Conservation (phyloP, 2,329 filamentous ascomycete species). For the Penicillium sp. region DNA sequence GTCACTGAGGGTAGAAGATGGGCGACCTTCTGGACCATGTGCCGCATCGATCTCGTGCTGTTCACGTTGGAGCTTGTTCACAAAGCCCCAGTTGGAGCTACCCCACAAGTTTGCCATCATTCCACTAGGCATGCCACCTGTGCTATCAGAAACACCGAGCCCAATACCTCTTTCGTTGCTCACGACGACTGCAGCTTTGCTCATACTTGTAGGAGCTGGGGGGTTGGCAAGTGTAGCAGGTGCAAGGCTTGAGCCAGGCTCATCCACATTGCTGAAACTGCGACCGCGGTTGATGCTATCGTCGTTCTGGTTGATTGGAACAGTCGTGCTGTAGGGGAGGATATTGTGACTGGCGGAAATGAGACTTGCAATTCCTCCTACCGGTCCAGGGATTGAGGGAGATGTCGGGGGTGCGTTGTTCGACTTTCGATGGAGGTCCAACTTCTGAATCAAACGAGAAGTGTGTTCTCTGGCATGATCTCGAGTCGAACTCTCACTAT, state of each 20-base stretch:
- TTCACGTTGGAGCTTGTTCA: slow-evolving; percentile 62
- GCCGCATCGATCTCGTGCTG: slow-evolving; percentile 44
- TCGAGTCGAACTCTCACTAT: slow-evolving; percentile 66
- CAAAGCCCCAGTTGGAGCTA: slow-evolving; percentile 75
- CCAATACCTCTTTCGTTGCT: slow-evolving; percentile 73
- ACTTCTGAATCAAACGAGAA: slow-evolving; percentile 85
- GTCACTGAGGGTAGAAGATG: slow-evolving; percentile 28
- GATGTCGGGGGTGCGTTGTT: slow-evolving; percentile 56
- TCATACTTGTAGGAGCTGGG: slow-evolving; percentile 80
- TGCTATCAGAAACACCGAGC: slow-evolving; percentile 60
- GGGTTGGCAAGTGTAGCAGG: slow-evolving; percentile 81
- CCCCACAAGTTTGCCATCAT: slow-evolving; percentile 95
- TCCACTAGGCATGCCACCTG: slow-evolving; percentile 75
- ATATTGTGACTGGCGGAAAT: slow-evolving; percentile 83
- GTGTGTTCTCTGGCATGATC: slow-evolving; percentile 76
- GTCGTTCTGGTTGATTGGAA: slow-evolving; percentile 41
- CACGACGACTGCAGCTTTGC: slow-evolving; percentile 78
- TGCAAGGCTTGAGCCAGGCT: slow-evolving; percentile 67
- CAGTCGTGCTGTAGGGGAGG: slow-evolving; percentile 63
- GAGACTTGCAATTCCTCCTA: slow-evolving; percentile 75
- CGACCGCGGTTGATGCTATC: slow-evolving; percentile 37
- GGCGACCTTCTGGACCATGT: slow-evolving; percentile 15
- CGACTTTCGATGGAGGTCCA: slow-evolving; percentile 83
- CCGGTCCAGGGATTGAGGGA: slow-evolving; percentile 45
- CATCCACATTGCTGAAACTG: slow-evolving; percentile 40